A percentile compares a stretch with the other conserved stretches of the same genome.
Conservation (phyloP, 2,329 filamentous ascomycete species). For the Aspergillus oerlinghausenensis region DNA sequence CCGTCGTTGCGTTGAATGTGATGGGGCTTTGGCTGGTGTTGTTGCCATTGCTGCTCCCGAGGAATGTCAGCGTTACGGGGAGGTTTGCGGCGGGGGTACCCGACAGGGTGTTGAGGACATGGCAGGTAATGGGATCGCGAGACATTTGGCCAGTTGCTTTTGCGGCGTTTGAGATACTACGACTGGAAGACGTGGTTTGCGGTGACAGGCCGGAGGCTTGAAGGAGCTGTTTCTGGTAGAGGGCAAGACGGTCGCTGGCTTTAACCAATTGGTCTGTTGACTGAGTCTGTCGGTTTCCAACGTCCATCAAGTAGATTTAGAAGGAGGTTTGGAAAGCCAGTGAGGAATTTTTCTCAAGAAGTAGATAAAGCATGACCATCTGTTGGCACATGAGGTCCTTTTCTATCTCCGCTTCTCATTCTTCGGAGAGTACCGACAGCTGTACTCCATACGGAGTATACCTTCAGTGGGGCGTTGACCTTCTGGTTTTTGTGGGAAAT, state of each 20-base stretch:
- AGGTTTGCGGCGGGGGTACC: conserved; percentile 43
- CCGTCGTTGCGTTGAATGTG: conserved; percentile 38
- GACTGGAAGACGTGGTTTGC: conserved; percentile 9
- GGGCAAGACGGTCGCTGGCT: conserved; percentile 29
- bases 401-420: conserved; percentile 19
- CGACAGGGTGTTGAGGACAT: conserved; percentile 47
- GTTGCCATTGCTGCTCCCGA: conserved; percentile 49
- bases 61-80: conserved; percentile 47
- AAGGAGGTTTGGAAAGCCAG: conserved; percentile 1
- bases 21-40: conserved; percentile 20
- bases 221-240: conserved; percentile 31
- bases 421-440: conserved; percentile 35
- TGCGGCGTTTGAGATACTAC: conserved; percentile 8
- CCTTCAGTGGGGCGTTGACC: conserved; percentile 13
- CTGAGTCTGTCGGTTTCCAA: conserved; percentile 13
- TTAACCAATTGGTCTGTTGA: conserved; percentile 17
- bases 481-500: not conserved
- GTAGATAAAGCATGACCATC: too few species aligned
- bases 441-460: conserved; percentile 17
- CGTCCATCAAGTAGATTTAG: conserved; percentile 20
- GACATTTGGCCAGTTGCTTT: conserved; percentile 25
- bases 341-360: not conserved
- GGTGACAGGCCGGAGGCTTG: conserved; percentile 5
- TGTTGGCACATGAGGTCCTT: conserved; percentile 5
- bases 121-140: conserved; percentile 47